Base-by-base conservation (phyloP, 768 basidiomycete genomes). In the Macrocybe gigantea region DNA sequence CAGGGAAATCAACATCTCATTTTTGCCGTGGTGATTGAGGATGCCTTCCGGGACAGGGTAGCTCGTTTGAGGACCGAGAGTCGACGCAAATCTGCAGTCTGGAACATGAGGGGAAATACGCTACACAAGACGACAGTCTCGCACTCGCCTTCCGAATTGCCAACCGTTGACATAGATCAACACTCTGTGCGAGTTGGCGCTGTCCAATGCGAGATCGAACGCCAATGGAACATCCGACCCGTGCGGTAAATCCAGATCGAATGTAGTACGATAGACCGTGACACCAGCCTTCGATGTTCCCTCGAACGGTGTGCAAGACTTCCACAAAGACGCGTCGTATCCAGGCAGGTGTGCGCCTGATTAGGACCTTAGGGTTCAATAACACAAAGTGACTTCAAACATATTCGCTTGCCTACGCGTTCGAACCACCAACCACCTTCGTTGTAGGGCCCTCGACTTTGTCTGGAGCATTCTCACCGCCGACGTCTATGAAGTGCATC, bases 141-240 rank as follows among this genome's bases (percentile, higher is more conserved):
- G 14, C 4, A 69, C 63, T 13, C 63, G 66, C 67, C 82, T 80
- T 38, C 84, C 85, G 61, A 83, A 82, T 63, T 80, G 78, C 85
- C 85, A 86, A 3, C 84, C 84, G 49, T 86, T 85, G 45, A 86
- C 79, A 45, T 77, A 85, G 31, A 86, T 61, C 22, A 80, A 62
- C 1, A 81, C 80, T n/a, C 84, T 77, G 53, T 84, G 83, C 15
- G 81, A 72, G 44, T 72, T 69, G 2, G 49, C 60, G n/a, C 51
- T 58, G 14, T 71, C 66, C 13, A 75, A 62, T 34, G 77, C 77
- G 53, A 85, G 81, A 33, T 72, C 73, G 56, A 85, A 84, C 6
- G 79, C 76, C 47, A 85, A 64, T 15, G 73, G 73, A 11, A 80
- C 67, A 51, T 87, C 84, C 8, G 71, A 64, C 5, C 68, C 72